phyloP scores from a whole-genome alignment of 805 yeast species.

The Myxozyma vanderwaltii region DNA sequence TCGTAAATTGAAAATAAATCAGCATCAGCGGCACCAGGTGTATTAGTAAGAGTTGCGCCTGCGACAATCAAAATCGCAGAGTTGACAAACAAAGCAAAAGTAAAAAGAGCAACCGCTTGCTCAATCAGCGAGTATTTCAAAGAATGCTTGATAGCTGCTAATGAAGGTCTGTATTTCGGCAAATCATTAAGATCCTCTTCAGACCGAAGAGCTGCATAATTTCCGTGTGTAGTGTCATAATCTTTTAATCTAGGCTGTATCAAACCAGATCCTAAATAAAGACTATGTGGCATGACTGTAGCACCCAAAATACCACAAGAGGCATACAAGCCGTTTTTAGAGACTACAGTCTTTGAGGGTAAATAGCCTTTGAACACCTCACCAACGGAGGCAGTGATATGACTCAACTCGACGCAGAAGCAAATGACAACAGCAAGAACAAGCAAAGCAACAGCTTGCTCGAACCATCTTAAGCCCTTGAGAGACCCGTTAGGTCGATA shows the following conservation, averaged over 20 bases:
- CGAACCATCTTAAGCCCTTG: slow-evolving; percentile 75
- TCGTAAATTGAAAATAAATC: slow-evolving; percentile 78
- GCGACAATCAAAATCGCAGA: slow-evolving; percentile 82
- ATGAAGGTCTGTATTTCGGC: slow-evolving; percentile 63
- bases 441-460: slow-evolving; percentile 72
- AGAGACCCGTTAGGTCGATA: slow-evolving; percentile 85
- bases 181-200: slow-evolving; percentile 28
- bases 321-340: slow-evolving; percentile 70
- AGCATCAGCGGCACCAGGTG: slow-evolving; percentile 67
- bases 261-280: slow-evolving; percentile 84
- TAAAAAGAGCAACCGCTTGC: slow-evolving; percentile 65
- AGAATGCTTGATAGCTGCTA: slow-evolving; percentile 72
- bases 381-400: slow-evolving; percentile 56
- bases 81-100: slow-evolving; percentile 85
- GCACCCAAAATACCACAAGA: slow-evolving; percentile 89
- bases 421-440: slow-evolving; percentile 84
- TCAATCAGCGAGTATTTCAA: slow-evolving; percentile 73
- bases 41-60: slow-evolving; percentile 72
- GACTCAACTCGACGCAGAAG: slow-evolving; percentile 74
- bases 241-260: slow-evolving; percentile 84
- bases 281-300: slow-evolving; percentile 93
- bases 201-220: slow-evolving; percentile 47
- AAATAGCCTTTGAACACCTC: slow-evolving; percentile 72
- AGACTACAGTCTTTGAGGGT: slow-evolving; percentile 54
- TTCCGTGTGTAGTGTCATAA: slow-evolving; percentile 70